Evolutionary conservation across 495 filamentous ascomycete species (phyloP).

Genomic region (Xylaria venustula): DNA sequence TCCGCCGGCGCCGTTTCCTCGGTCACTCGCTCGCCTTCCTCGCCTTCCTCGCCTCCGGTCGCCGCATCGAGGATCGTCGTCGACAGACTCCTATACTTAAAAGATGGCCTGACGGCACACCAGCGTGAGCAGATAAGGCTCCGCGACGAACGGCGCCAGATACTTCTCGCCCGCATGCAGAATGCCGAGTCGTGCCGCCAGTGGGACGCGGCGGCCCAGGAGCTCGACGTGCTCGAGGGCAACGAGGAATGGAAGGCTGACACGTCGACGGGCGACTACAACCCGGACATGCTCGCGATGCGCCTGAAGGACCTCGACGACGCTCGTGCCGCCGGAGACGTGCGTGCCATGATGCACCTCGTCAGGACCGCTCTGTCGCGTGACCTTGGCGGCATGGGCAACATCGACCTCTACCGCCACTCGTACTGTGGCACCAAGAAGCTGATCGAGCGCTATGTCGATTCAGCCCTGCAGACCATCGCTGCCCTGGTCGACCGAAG

Average conservation of each 20-base stretch:
- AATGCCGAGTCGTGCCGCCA: slow-evolving; percentile 61
- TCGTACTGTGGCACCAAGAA: slow-evolving; percentile 83
- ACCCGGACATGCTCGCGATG: slow-evolving; percentile 62
- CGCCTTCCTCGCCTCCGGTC: background rate
- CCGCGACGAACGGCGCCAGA: slow-evolving; percentile 59
- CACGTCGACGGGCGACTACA: slow-evolving; percentile 57
- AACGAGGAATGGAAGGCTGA: slow-evolving; percentile 79
- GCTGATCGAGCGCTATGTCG: slow-evolving; percentile 83
- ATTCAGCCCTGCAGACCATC: slow-evolving; percentile 71
- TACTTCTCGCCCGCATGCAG: slow-evolving; percentile 61
- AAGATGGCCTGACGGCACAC: slow-evolving; percentile 55
- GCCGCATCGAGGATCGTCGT: slow-evolving; percentile 18
- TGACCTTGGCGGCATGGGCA: slow-evolving; percentile 82
- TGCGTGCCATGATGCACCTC: slow-evolving; percentile 69
- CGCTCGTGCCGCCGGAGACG: slow-evolving; percentile 71
- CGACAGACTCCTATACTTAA: slow-evolving; percentile 25
- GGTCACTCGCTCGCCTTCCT: background rate
- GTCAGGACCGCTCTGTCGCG: slow-evolving; percentile 79
- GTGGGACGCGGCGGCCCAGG: slow-evolving; percentile 68
- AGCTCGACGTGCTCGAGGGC: slow-evolving; percentile 77
- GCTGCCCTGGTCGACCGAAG: slow-evolving; percentile 65
- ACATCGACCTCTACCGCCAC: slow-evolving; percentile 77
- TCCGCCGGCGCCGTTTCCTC: background rate
- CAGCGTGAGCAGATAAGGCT: slow-evolving; percentile 51
- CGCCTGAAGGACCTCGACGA: slow-evolving; percentile 73